Evolutionary conservation across 2,329 filamentous ascomycete genomes (phyloP).

Genomic region (Pyrenophora tritici-repentis): DNA sequence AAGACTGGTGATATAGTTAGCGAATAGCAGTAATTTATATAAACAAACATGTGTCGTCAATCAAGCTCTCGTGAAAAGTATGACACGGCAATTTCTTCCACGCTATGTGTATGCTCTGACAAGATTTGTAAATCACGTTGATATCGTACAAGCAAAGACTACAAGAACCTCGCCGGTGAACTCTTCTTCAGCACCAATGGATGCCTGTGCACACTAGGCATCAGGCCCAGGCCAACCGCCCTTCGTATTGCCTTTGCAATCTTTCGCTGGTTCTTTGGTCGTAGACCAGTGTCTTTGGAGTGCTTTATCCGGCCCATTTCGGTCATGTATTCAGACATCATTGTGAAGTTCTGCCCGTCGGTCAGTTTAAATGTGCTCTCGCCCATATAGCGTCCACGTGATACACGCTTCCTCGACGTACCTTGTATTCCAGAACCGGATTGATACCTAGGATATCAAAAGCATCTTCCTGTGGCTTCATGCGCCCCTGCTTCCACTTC

Average conservation of each 20-base stretch:
- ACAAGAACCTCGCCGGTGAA: slow-evolving; percentile 28
- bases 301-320: slow-evolving; percentile 83
- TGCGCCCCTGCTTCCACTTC: slow-evolving; percentile 70
- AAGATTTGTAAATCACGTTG: background rate
- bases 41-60: background rate
- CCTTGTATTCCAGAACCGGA: slow-evolving; percentile 85
- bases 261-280: slow-evolving; percentile 88
- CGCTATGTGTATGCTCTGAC: too few relatives aligned
- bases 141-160: slow-evolving; percentile 4
- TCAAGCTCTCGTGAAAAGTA: too few relatives aligned
- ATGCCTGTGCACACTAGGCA: slow-evolving; percentile 89
- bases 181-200: slow-evolving; percentile 56
- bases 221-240: slow-evolving; percentile 84
- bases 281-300: slow-evolving; percentile 74
- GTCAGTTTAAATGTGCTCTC: background rate
- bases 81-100: too few relatives aligned
- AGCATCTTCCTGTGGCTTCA: slow-evolving; percentile 65
- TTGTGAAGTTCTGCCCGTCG: slow-evolving; percentile 76
- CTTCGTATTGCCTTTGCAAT: slow-evolving; percentile 91
- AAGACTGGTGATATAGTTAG: background rate
- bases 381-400: slow-evolving; percentile 21
- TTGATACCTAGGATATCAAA: slow-evolving; percentile 81
- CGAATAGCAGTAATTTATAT: background rate
- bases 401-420: slow-evolving; percentile 44
- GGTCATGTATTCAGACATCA: slow-evolving; percentile 88